Conservation (phyloP, 495 filamentous ascomycete genomes). For the Rusavskia elegans region DNA sequence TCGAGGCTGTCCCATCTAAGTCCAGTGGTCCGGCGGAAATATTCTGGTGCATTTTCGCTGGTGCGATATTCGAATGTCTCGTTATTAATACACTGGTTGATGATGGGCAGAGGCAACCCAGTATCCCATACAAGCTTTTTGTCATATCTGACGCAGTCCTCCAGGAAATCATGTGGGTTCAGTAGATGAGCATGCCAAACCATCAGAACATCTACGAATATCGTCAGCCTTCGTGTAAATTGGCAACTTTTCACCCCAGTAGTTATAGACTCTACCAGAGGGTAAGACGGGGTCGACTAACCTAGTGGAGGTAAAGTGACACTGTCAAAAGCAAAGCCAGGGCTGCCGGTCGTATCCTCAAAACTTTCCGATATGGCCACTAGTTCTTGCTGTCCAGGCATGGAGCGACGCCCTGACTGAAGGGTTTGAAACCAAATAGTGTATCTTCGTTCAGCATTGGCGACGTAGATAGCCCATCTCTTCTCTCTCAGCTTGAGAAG, state of each 20-base stretch:
- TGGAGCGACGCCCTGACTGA: constrained; percentile 1
- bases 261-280: too few relatives aligned
- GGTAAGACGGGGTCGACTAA: too few relatives aligned
- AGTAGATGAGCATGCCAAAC: constrained; percentile 83
- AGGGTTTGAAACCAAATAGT: constrained; percentile 46
- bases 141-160: constrained; percentile 55
- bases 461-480: constrained; percentile 63
- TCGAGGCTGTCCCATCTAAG: constrained; percentile 43
- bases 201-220: constrained; percentile 57
- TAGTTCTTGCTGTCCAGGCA: constrained; percentile 3
- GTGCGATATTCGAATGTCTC: constrained; percentile 45
- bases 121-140: constrained; percentile 43
- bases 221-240: background rate
- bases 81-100: constrained; percentile 50
- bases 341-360: too few relatives aligned
- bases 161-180: constrained; percentile 61
- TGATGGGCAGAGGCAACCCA: constrained; percentile 54
- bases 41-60: constrained; percentile 22
- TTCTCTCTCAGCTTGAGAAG: constrained; percentile 45
- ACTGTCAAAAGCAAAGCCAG: too few relatives aligned
- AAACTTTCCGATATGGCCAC: background rate
- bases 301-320: too few relatives aligned
- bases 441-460: constrained; percentile 60
- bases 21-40: constrained; percentile 36
- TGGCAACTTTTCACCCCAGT: background rate